Base-by-base conservation (phyloP, 2,329 filamentous ascomycete species). In the Claviceps sp. region DNA sequence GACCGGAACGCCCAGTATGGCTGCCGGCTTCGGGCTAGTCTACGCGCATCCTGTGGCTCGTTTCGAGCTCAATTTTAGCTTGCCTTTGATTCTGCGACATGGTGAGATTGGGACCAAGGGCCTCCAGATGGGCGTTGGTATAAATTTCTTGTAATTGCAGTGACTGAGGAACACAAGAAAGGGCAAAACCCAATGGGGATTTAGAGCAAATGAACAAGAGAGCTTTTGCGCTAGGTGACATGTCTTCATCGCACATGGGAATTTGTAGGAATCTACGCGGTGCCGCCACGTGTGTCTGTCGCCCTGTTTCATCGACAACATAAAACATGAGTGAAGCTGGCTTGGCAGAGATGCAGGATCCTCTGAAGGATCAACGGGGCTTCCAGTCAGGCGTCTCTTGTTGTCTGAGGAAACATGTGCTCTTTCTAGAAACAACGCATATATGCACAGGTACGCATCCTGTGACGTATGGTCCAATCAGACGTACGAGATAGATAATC, bases 21-120 rank as follows among this genome's bases (percentile, higher is more conserved):
- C 91, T 2, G 91, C 89, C 1, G 93, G 93, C 26, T 70, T 96
- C 13, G 93, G 93, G 0, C 72, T 98, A 22, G 90, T 98, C 1
- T 98, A 98, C 65, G 93, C 90, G 3, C 91, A 97, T 63, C 90
- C 90, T 0, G 85, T 91, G 19, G 93, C 93, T 11, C 75, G 93
- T 52, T 96, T 98, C 57, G 93, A 98, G 72, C 74, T 98, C 59
- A 98, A 98, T 69, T 95, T 98, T 65, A 89, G 87, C 60, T 68
- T 98, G 58, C 93, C 93, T 1, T 67, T 98, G 54, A 84, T 91
- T 17, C 68, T 89, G 62, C 78, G 93, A 54, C 84, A 78, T 57
- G 89, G 89, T 39, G 93, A 98, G 70, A 84, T 93, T 60, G 84
- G 82, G 16, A 81, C 91, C 52, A 98, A 98, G 71, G 93, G 93